Base-by-base conservation (phyloP, 1,139 yeast species). In the Geotrichum phurueaensis region DNA sequence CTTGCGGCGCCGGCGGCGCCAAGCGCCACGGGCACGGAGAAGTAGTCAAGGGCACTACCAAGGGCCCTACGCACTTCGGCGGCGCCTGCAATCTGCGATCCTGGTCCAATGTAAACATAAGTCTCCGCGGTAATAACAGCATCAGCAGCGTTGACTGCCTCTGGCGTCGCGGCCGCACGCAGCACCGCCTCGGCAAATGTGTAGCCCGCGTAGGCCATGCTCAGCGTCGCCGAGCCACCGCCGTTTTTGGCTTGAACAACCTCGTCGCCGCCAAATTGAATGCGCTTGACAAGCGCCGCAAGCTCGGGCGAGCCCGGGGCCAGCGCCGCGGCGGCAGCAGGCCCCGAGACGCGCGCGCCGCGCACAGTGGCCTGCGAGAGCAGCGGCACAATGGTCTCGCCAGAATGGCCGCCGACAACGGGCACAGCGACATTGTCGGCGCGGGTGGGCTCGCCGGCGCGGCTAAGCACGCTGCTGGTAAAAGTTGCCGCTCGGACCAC, bases 211-310 rank as follows among this genome's bases (percentile, higher is more conserved):
- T 90, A 94, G 58, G 97, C 97, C 97, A 92, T 92, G 61, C 97
- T 89, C 68, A 92, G 81, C 59, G 98, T 92, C 66, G 97, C 96
- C 58, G 96, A 89, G 62, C 97, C 97, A 65, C 87, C 85, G 71
- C 97, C 97, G 74, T 89, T 87, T 81, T 92, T 92, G 70, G 97
- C 97, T 78, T 87, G 81, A 69, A 92, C 97, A 69, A 92, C 96
- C 79, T 92, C 97, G 74, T 92, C 97, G 77, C 97, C 97, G 73
- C 97, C 98, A 73, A 86, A 90, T 79, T 91, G 97, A 73, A 91
- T 90, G 77, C 97, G 85, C 81, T 89, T 83, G 71, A 89, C 82
- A 69, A 91, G 81, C 62, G 84, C 81, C 72, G 85, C 89, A 71
- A 86, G 81, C 70, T 81, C 78, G 56, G 67, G 74, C 99, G 81